These are phyloP conservation scores for Tylopilus orsonianus DNA, from an alignment of 1,284 basidiomycete species.

Conservation along the genomic window DNA sequence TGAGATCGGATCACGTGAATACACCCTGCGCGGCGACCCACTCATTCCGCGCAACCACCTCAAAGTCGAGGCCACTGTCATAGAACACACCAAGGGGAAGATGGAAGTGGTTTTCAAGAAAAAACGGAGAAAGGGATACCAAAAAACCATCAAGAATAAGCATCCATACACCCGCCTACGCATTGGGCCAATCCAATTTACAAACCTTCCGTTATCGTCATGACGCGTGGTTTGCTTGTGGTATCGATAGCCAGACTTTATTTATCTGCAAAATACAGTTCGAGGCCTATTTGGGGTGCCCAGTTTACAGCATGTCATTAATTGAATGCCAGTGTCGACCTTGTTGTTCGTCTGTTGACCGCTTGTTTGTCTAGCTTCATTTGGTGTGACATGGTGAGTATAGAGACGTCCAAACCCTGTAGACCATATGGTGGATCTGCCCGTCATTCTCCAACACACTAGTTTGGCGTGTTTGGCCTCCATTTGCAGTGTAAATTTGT, in stretches of 20 bases:
- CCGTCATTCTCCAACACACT: too few relatives aligned
- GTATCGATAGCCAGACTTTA: too few relatives aligned
- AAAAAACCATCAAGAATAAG: conserved; percentile 82
- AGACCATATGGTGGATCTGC: too few relatives aligned
- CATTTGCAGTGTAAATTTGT: too few relatives aligned
- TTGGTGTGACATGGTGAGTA: not conserved
- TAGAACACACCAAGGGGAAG: conserved; percentile 94
- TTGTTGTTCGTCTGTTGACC: too few relatives aligned
- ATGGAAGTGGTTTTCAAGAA: conserved; percentile 94
- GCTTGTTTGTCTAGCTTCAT: not conserved
- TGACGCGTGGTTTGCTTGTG: too few relatives aligned
- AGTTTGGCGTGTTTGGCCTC: too few relatives aligned
- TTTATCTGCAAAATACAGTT: too few relatives aligned
- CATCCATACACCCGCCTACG: conserved; percentile 91
- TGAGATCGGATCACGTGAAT: conserved; percentile 94
- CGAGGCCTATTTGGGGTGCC: too few relatives aligned
- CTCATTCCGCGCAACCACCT: conserved; percentile 61
- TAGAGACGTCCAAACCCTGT: too few relatives aligned
- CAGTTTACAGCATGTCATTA: too few relatives aligned
- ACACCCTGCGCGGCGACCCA: conserved; percentile 80
- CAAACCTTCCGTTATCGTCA: conserved; percentile 23
- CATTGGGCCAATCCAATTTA: conserved; percentile 66
- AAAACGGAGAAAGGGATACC: conserved; percentile 97
- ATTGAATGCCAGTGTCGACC: too few relatives aligned
- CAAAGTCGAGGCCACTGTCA: conserved; percentile 81